Base-by-base conservation (phyloP, 163 green algal genomes). In the Scenedesmus sp. region DNA sequence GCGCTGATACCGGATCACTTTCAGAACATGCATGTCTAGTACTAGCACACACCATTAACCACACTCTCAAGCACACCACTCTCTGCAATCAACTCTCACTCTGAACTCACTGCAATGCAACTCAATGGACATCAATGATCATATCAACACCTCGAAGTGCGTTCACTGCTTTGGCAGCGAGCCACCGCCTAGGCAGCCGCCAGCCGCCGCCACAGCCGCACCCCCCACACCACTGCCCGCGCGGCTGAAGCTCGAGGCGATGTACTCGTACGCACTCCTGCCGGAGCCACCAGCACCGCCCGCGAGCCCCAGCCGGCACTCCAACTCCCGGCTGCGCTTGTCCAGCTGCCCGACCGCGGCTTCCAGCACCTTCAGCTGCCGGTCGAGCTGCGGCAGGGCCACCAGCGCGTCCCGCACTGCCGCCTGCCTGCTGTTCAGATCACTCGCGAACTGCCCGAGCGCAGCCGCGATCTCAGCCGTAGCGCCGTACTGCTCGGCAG, bases 401-500 rank as follows among this genome's bases (percentile, higher is more conserved):
- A n/a, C 51, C 26, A 91, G 33, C 13, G 87, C 87, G 30, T 91
- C 87, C 22, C 59, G 83, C 43, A 68, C 87, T 26, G 53, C 87
- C 43, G 87, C 78, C 22, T 92, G 88, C 42, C 88, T n/a, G 9
- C 15, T 43, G 12, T 40, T 51, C n/a, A 92, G 49, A 81, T 92
- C 88, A 16, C 43, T 9, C 2, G 59, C 68, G 46, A 92, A 92
- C 59, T 88, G 88, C 9, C 61, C 44, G 18, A 92, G 79, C 22
- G 88, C 88, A 42, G 81, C 73, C 7, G 88, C 88, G 35, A 92
- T 65, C 43, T 92, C 88, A 15, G 88, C 88, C 10, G 70, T 80
- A 1, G 9, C 40, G 46, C 61, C 53, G 44, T 92, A 92, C 88
- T 85, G 40, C 65, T 80, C 81, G 10, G 88, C 88, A 33, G 88